Percentiles rank a stretch among this genome's conserved stretches.
These are phyloP conservation scores for Hypholoma sublateritium DNA, from an alignment of 768 basidiomycete species.

Conservation along the genomic window DNA sequence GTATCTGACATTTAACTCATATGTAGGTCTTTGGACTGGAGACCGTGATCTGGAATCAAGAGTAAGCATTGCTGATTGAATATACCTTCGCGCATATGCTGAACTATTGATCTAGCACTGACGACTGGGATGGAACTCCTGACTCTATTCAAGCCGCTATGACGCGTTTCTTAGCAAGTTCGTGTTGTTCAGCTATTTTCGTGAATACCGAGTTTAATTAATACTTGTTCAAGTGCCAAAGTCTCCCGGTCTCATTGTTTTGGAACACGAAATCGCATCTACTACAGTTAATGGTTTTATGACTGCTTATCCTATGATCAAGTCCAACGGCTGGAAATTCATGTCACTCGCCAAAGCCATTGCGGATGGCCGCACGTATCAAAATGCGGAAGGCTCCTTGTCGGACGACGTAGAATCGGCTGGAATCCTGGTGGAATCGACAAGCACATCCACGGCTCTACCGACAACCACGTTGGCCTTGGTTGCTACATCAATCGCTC, in stretches of 20 bases:
- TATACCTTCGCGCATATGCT: background rate
- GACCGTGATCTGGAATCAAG: slow-evolving; percentile 90
- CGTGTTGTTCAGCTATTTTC: slow-evolving; percentile 5
- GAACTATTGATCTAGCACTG: slow-evolving; percentile 44
- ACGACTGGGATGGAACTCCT: slow-evolving; percentile 71
- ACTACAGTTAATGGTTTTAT: slow-evolving; percentile 68
- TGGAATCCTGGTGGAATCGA: slow-evolving; percentile 16
- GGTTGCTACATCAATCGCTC: background rate
- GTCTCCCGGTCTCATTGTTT: slow-evolving; percentile 72
- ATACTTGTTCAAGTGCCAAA: slow-evolving; percentile 50
- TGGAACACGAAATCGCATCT: slow-evolving; percentile 80
- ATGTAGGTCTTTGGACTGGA: slow-evolving; percentile 67
- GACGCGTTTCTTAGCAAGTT: slow-evolving; percentile 57
- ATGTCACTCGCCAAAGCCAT: slow-evolving; percentile 50
- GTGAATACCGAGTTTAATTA: background rate
- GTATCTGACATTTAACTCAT: background rate
- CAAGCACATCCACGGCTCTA: slow-evolving; percentile 5
- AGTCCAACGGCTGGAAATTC: slow-evolving; percentile 69
- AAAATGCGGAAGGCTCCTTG: slow-evolving; percentile 40
- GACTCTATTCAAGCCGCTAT: slow-evolving; percentile 48
- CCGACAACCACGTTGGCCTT: background rate
- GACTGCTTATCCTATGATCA: slow-evolving; percentile 59
- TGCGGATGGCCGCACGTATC: slow-evolving; percentile 40
- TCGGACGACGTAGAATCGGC: slow-evolving; percentile 31
- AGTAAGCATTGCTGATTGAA: slow-evolving; percentile 46